Percentiles rank a stretch among this genome's conserved stretches.
Conservation (phyloP, 2,329 filamentous ascomycete species). For the Davidsoniella virescens region DNA sequence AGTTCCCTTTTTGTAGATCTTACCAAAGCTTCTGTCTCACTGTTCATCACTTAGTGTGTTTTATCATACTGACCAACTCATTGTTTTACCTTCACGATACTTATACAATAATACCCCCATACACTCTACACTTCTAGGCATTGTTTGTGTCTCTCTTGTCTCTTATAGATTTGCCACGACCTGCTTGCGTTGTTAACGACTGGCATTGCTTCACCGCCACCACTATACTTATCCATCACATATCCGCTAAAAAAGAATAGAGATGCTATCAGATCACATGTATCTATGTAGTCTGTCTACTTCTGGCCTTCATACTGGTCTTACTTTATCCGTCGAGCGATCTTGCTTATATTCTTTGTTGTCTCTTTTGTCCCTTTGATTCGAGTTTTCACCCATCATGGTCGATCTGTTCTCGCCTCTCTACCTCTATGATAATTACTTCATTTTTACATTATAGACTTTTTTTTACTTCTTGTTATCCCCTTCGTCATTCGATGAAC, state of each 20-base stretch:
- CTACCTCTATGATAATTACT: neutral
- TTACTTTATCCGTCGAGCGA: neutral
- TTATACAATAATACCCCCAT: neutral
- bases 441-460: conserved; percentile 2
- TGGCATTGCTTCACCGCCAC: neutral
- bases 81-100: neutral
- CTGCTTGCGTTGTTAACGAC: too few species aligned
- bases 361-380: too few species aligned
- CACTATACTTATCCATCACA: too few species aligned
- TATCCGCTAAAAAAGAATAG: too few species aligned
- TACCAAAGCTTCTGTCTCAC: neutral
- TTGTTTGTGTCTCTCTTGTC: neutral
- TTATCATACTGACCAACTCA: neutral
- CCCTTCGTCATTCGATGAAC: too few species aligned
- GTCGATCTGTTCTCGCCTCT: neutral
- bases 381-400: too few species aligned
- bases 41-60: neutral
- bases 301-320: too few species aligned
- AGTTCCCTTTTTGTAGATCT: neutral
- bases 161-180: neutral
- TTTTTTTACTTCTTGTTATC: neutral
- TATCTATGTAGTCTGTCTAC: too few species aligned
- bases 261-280: too few species aligned
- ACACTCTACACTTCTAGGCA: neutral
- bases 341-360: conserved; percentile 3